Evolutionary conservation across 345 rosid species (phyloP), one percentile per base, ranked within the genome.

Genomic region (Hibiscus trionum): DNA sequence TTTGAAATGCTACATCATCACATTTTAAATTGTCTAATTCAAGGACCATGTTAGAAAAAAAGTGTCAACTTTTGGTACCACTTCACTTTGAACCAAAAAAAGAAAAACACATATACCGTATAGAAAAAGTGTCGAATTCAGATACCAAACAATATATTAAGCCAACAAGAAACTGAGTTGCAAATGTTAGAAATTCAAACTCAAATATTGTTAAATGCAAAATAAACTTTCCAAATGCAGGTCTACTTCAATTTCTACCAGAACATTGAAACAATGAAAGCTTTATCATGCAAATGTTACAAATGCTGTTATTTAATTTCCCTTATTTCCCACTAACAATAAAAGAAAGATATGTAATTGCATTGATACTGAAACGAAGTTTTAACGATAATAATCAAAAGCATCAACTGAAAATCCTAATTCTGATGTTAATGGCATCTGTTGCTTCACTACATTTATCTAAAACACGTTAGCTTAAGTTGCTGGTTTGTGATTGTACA

Each of bases 401-500:
- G 33, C 61, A 35, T 69, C 47, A 17, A 5, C 11, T n/a, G 16
- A 19, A 31, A 33, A 33, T n/a, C 72, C 49, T 31, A 55, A 53
- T n/a, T 69, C 21, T 2, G 31, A 69, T 69, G 62, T 19, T 55
- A 50, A 69, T 21, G 15, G 61, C 62, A 49, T 50, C 44, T n/a
- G 31, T 55, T 73, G 58, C 74, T 61, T 37, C 69, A 70, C 61
- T 71, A 70, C 37, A 64, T 55, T 47, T 49, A 73, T 60, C 71
- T 55, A 72, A 66, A n/a, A 29, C 52, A 12, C 57, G 67, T 68
- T 9, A 73, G 24, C 57, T n/a, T 33, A 69, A 58, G 53, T 69
- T 33, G 21, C 70, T 64, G 49, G 35, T 46, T 42, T 73, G 72
- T 39, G 72, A 77, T 77, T 80, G 85, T 66, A 77, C 66, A 47